Conservation (phyloP, 768 basidiomycete genomes). For the Trametes cinnabarina region DNA sequence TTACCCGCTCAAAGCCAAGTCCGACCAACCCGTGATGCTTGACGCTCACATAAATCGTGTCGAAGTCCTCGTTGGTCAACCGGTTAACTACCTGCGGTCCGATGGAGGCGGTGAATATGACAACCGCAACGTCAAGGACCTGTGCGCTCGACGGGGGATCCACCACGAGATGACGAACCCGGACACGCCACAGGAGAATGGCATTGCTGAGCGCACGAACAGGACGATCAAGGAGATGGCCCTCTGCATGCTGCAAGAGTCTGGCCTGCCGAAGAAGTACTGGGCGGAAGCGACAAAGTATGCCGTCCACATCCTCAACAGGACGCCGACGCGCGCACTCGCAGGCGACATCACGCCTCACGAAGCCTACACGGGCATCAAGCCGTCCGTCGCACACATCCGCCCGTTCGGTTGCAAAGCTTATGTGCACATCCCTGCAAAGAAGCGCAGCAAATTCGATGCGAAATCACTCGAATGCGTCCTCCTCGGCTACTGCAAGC, state of each 20-base stretch:
- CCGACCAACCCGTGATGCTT: conserved; percentile 6
- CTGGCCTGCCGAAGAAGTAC: conserved; percentile 14
- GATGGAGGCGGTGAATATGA: conserved; percentile 30
- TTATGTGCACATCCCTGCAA: conserved; percentile 22
- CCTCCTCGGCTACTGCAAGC: conserved; percentile 14
- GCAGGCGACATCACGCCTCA: conserved; percentile 16
- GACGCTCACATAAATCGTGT: conserved; percentile 15
- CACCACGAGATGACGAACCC: conserved; percentile 19
- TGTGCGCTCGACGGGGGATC: conserved; percentile 17
- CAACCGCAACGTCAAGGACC: background rate
- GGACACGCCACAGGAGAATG: conserved; percentile 29
- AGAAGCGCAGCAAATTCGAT: conserved; percentile 16
- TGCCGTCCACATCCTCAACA: conserved; percentile 14
- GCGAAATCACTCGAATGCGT: conserved; percentile 15
- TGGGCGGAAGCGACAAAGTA: conserved; percentile 12
- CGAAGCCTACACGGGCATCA: conserved; percentile 1
- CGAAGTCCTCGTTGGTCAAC: conserved; percentile 15
- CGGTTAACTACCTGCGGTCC: conserved; percentile 15
- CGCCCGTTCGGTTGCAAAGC: conserved; percentile 27
- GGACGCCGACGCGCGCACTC: conserved; percentile 4
- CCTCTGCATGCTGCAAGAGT: conserved; percentile 11
- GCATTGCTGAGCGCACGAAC: conserved; percentile 39
- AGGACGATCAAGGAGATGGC: conserved; percentile 22
- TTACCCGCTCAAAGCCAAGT: background rate
- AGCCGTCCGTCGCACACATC: conserved; percentile 20